Base-by-base conservation (phyloP, 345 rosid species). In the Lagerstroemia speciosa region DNA sequence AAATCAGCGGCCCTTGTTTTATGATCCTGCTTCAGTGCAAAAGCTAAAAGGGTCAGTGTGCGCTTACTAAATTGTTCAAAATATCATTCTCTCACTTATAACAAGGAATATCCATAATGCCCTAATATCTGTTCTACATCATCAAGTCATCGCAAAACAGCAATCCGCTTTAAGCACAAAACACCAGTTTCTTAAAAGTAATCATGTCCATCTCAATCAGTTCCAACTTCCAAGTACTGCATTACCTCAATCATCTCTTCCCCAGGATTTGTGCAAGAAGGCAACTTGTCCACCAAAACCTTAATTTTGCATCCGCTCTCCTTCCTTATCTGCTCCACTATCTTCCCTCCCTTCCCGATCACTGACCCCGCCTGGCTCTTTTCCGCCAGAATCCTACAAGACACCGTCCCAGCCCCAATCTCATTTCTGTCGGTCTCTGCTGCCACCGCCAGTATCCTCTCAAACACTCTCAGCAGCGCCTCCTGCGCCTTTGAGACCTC, bases 341-440 rank as follows among this genome's bases (percentile, higher is more conserved):
- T 79, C 73, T 88, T 89, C 70, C 96, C 96, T 64, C 95, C 96
- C 66, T 92, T 92, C 17, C 98, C 96, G 32, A 92, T 90, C 46
- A 92, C 87, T 4, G 91, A 84, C 31, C 98, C 92, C 0, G 74
- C 93, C 67, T 90, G 94, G 65, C 55, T 84, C 30, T 80, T 83
- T 77, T 85, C 93, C 32, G 90, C 88, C 84, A 92, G 70, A 76
- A 90, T 64, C 73, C 96, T 69, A 71, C 96, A 90, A 5, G 92
- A 84, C 32, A 90, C 87, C 72, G 84, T 71, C 46, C 81, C 82
- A 41, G 71, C 68, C 12, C 78, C 80, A 1, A 50, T 68, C 69
- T 75, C 77, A 0, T 58, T 38, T 48, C 80, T 71, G 57, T 67
- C 80, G 22, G 72, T 62, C 87, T 89, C 89, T 22, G 82, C 77